Conservation (phyloP, 306 rosid species). For the Dryas octopetala region DNA sequence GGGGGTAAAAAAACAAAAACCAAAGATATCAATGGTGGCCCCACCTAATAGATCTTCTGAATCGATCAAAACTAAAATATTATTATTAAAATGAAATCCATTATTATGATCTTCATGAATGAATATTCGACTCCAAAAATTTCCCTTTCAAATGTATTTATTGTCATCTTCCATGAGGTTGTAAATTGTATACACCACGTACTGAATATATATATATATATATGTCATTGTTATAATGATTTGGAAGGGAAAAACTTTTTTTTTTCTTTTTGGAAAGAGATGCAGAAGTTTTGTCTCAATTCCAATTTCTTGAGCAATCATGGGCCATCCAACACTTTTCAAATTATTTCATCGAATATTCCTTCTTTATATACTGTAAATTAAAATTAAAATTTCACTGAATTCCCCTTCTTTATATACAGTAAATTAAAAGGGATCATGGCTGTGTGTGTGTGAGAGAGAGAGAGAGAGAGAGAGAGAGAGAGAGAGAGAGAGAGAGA, state of each 20-base stretch:
- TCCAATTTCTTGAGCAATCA: neutral
- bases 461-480: neutral
- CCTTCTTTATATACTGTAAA: neutral
- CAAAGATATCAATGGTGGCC: neutral
- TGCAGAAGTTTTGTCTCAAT: neutral
- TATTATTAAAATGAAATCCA: neutral
- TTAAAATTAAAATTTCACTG: no score
- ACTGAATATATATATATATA: no score
- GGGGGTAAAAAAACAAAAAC: neutral
- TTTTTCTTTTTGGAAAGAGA: neutral
- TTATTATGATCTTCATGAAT: neutral
- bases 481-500: neutral
- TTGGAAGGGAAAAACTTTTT: neutral
- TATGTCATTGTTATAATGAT: neutral
- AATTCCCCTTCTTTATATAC: no score
- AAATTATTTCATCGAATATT: neutral
- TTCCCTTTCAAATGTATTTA: neutral
- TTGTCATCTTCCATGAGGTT: neutral
- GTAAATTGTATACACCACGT: no score
- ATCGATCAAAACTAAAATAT: neutral
- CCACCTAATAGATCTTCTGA: slow-evolving; percentile 10
- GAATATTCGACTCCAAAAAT: neutral
- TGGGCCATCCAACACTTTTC: neutral
- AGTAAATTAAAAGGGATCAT: no score
- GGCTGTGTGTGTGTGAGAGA: neutral